Base-by-base conservation (phyloP, 2,329 filamentous ascomycete genomes). In the Elsinoe perseae region DNA sequence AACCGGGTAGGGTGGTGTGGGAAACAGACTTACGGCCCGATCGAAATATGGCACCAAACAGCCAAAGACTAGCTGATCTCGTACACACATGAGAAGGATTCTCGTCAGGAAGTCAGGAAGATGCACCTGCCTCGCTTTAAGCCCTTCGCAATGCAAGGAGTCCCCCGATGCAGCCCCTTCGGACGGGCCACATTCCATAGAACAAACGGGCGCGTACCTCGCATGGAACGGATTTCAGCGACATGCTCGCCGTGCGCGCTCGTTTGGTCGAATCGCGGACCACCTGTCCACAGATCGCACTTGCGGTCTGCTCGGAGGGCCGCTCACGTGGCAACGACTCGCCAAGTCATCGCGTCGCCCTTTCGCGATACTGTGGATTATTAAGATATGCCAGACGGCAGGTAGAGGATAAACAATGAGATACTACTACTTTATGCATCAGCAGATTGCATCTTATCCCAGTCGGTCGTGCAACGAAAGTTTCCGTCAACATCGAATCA, bases 21-120 rank as follows among this genome's bases (percentile, higher is more conserved):
- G 84, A 20, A 93, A 84, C 70, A 80, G 93, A 64, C 81, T 86
- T 66, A 88, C 85, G 20, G 89, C 87, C 71, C 81, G 93, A 66
- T 96, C 90, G 67, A 98, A 98, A 75, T 98, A 95, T 69, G 93
- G 93, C 59, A 95, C 93, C 50, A 98, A 98, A 84, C 97, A 96
- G 78, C 92, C 93, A 0, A 97, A 97, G 85, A 84, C 84, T 71
- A 52, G 28, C 48, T 52, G 30, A 52, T 84, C 85, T 20, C 78
- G 62, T 60, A 12, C 4, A n/a, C 2, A 52, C 23, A 14, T 14
- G 21, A 53, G 38, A 18, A 14, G 5, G 9, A 34, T 40, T 5
- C 38, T 56, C n/a, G 4, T 36, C 32, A 36, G 10, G 10, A 36
- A 5, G 12, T 6, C n/a, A n/a, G n/a, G n/a, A n/a, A n/a, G n/a